phyloP scores from a whole-genome alignment of 768 basidiomycete species.

The Mycena haematopus region DNA sequence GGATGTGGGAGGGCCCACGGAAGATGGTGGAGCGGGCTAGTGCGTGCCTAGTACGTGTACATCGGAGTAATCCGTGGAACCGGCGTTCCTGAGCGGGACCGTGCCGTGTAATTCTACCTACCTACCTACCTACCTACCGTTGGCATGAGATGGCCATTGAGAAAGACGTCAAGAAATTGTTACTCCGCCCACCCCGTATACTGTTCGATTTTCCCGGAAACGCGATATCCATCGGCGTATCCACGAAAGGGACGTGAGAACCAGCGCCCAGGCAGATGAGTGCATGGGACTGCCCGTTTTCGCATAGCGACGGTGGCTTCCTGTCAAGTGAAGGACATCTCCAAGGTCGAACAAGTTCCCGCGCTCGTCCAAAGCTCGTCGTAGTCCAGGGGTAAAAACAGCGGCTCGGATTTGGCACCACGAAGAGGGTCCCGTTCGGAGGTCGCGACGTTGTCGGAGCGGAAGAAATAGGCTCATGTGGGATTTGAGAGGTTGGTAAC shows the following conservation, averaged over 20 bases:
- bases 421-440: conserved; percentile 14
- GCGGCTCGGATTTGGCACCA: conserved; percentile 1
- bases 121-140: too few relatives aligned
- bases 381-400: conserved; percentile 7
- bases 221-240: background rate
- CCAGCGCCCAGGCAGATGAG: background rate
- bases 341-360: conserved; percentile 13
- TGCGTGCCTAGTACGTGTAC: too few relatives aligned
- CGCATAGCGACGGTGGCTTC: background rate
- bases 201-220: too few relatives aligned
- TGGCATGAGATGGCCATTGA: conserved; percentile 23
- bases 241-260: background rate
- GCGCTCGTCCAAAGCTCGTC: conserved; percentile 1
- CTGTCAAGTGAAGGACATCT: too few relatives aligned
- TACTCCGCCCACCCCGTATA: background rate
- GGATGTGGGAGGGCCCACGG: too few relatives aligned
- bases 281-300: background rate
- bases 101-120: too few relatives aligned
- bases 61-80: too few relatives aligned
- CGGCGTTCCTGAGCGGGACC: too few relatives aligned
- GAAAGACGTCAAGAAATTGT: conserved; percentile 10
- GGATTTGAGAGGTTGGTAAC: background rate
- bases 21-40: too few relatives aligned
- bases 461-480: background rate
- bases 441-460: background rate